Base-by-base conservation (phyloP, 192 early-diverging fungal species). In the Paraglomus occultum region DNA sequence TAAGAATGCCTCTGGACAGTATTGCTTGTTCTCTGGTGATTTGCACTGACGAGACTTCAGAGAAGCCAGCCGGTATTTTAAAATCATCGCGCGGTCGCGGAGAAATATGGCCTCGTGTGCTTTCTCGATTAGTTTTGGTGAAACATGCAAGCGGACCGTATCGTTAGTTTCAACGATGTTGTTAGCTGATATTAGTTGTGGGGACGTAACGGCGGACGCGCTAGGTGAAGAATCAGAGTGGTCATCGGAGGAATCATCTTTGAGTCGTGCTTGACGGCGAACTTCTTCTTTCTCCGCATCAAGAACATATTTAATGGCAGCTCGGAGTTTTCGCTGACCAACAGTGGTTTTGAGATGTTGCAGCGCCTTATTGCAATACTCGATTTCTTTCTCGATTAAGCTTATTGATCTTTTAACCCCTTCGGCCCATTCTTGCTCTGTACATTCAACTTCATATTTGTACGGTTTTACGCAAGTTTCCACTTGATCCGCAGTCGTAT, bases 381-480 rank as follows among this genome's bases (percentile, higher is more conserved):
- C 79, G n/a, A 99, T 77, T 71, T 95, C 91, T 48, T 83, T 88
- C 67, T 96, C 91, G 3, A 99, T 64, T 62, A 94, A 73, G 0
- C 73, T 72, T 12, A 89, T 81, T 4, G 95, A 83, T 38, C 94
- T 86, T 72, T 90, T 91, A 64, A 89, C 86, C 11, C 93, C 97
- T 64, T 97, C 94, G 17, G 79, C 76, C 97, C 97, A 99, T 76
- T 99, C 97, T 59, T 86, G 82, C 23, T 94, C 91, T 18, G 90
- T 88, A 44, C 90, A 87, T 73, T 99, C 96, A 10, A 97, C 92
- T 79, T 99, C 96, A 70, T 94, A 95, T 81, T 99, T 99, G 84
- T 92, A 96, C 14, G 95, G 97, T 78, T 99, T 99, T 78, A 99
- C 95, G 2, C 95, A 97, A 82, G 97, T 99, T 70, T 99, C 97